These are phyloP conservation scores for Aethionema arabicum DNA, from an alignment of 345 rosid genomes.

Conservation along the genomic window DNA sequence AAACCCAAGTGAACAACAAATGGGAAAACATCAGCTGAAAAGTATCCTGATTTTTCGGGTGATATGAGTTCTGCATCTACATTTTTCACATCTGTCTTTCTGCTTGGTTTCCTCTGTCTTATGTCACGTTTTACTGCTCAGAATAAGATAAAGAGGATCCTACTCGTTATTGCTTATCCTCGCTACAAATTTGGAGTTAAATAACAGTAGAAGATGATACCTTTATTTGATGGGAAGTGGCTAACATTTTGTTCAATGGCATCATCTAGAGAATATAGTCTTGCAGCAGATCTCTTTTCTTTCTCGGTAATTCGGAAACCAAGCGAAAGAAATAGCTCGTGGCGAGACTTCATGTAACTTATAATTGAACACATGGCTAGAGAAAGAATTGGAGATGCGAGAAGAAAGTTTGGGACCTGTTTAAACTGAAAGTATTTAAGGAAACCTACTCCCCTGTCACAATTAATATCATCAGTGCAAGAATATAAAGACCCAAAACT, in stretches of 20 bases:
- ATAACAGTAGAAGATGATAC: slow-evolving; percentile 3
- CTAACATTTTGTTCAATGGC: slow-evolving; percentile 23
- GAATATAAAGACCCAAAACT: slow-evolving; percentile 10
- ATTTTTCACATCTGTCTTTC: slow-evolving; percentile 29
- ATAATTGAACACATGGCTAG: slow-evolving; percentile 64
- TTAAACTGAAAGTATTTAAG: slow-evolving; percentile 76
- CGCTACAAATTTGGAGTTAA: background rate
- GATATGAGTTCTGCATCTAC: slow-evolving; percentile 30
- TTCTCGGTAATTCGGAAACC: slow-evolving; percentile 59
- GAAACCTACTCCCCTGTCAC: slow-evolving; percentile 87
- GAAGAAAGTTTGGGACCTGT: slow-evolving; percentile 93
- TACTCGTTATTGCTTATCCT: background rate
- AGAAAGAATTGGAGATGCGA: slow-evolving; percentile 83
- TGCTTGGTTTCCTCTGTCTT: slow-evolving; percentile 52
- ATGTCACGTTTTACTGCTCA: slow-evolving; percentile 46
- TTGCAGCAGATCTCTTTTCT: slow-evolving; percentile 41
- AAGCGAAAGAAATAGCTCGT: slow-evolving; percentile 53
- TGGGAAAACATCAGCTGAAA: slow-evolving; percentile 57
- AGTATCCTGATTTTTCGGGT: slow-evolving; percentile 40
- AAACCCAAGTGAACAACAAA: slow-evolving; percentile 67
- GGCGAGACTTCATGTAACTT: slow-evolving; percentile 53
- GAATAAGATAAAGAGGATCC: background rate
- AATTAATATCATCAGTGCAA: slow-evolving; percentile 9
- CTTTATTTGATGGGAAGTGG: slow-evolving; percentile 14
- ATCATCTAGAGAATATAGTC: slow-evolving; percentile 36